These are phyloP conservation scores for Nepenthes gracilis DNA, from an alignment of 148 eudicot genomes.

Conservation along the genomic window DNA sequence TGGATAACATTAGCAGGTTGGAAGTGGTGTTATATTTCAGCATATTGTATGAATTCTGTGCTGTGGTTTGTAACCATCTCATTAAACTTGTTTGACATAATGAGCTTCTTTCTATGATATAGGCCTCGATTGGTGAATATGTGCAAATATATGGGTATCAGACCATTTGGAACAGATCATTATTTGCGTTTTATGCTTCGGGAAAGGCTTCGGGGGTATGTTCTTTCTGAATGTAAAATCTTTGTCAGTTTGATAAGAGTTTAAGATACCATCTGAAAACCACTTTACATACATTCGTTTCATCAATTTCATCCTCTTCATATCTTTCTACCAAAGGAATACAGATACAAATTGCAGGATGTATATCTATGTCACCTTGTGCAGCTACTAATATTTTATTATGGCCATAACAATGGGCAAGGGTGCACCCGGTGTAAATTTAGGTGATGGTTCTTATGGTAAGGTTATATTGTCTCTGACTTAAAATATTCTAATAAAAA, in stretches of 20 bases:
- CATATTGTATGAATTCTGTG: neutral
- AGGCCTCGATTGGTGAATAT: constrained; percentile 81
- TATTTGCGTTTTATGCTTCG: constrained; percentile 79
- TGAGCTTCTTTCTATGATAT: constrained; percentile 7
- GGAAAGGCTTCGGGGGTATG: constrained; percentile 60
- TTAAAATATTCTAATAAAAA: too few species aligned
- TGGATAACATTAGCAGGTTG: constrained; percentile 89
- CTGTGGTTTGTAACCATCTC: neutral
- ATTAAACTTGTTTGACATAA: neutral
- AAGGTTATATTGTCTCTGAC: too few species aligned
- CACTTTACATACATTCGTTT: neutral
- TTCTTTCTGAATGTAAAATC: neutral
- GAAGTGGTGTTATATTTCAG: constrained; percentile 4
- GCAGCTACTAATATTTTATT: too few species aligned
- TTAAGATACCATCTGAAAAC: neutral
- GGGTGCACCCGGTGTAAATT: too few species aligned
- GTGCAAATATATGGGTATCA: constrained; percentile 94
- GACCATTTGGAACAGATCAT: constrained; percentile 70
- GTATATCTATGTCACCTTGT: too few species aligned
- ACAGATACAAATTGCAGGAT: too few species aligned
- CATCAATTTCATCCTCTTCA: neutral
- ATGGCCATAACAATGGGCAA: too few species aligned
- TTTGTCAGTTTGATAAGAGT: neutral
- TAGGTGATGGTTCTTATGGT: too few species aligned
- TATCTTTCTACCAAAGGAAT: too few species aligned